Evolutionary conservation across 805 yeast species (phyloP).

Genomic region (Kregervanrija delftensis): DNA sequence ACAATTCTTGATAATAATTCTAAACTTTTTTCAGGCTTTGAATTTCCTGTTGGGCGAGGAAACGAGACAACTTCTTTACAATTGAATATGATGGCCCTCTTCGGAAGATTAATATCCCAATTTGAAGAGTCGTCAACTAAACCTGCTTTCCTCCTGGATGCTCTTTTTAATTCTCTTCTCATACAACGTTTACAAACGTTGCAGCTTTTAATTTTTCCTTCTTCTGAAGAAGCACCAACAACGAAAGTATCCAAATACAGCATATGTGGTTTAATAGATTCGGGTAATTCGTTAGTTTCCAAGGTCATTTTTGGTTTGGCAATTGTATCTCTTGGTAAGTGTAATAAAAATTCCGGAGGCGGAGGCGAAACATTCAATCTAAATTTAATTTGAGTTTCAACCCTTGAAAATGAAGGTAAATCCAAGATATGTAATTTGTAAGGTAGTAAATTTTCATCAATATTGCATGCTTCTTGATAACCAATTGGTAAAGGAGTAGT

Average conservation of each 20-base stretch:
- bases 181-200: slow-evolving; percentile 84
- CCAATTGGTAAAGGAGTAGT: slow-evolving; percentile 23
- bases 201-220: slow-evolving; percentile 35
- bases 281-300: slow-evolving; percentile 37
- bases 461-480: slow-evolving; percentile 16
- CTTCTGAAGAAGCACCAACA: slow-evolving; percentile 29
- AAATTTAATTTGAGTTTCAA: slow-evolving; percentile 90
- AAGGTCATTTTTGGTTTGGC: slow-evolving; percentile 81
- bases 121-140: slow-evolving; percentile 63
- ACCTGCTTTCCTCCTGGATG: slow-evolving; percentile 85
- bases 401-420: slow-evolving; percentile 79
- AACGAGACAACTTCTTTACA: slow-evolving; percentile 80
- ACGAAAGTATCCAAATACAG: slow-evolving; percentile 74
- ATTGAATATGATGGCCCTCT: slow-evolving; percentile 85
- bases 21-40: slow-evolving; percentile 30
- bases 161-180: slow-evolving; percentile 89
- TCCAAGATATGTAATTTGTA: slow-evolving; percentile 49
- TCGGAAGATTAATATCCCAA: slow-evolving; percentile 68
- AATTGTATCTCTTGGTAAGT: slow-evolving; percentile 80
- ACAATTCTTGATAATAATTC: slow-evolving; percentile 70
- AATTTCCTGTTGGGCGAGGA: slow-evolving; percentile 44
- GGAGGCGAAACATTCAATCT: slow-evolving; percentile 64
- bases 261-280: slow-evolving; percentile 44
- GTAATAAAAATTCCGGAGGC: slow-evolving; percentile 65
- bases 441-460: slow-evolving; percentile 28